phyloP scores from a whole-genome alignment of 345 rosid genomes.

The Trapa bicornis region DNA sequence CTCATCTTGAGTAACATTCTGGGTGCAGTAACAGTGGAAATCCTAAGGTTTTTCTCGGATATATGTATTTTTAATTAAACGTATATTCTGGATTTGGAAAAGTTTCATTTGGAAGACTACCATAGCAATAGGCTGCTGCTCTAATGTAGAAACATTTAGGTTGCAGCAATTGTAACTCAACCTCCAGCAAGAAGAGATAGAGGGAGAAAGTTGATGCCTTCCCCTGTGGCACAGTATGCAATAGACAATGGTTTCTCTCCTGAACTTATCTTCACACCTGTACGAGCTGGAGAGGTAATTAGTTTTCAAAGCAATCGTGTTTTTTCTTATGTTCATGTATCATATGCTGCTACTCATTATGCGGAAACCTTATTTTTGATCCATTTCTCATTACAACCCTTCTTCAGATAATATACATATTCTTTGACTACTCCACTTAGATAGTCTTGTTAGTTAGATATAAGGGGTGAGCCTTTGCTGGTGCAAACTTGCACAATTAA shows the following conservation, averaged over 20 bases:
- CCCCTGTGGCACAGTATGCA: slow-evolving; percentile 75
- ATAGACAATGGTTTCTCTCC: slow-evolving; percentile 65
- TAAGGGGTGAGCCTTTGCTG: background rate
- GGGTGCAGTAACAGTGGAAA: no score
- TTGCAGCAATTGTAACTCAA: no score
- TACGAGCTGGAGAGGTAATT: slow-evolving; percentile 74
- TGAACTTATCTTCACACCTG: slow-evolving; percentile 75
- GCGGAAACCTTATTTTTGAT: background rate
- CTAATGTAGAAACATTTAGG: no score
- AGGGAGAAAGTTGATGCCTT: slow-evolving; percentile 31
- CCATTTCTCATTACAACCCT: background rate
- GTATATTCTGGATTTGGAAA: no score
- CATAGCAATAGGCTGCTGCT: no score
- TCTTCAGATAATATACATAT: background rate
- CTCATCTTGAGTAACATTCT: no score
- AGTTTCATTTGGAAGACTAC: no score
- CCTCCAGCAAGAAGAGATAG: no score
- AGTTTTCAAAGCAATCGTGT: background rate
- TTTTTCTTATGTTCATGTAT: background rate
- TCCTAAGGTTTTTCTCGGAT: no score
- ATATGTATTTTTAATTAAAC: no score
- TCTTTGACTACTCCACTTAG: background rate
- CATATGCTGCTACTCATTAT: background rate
- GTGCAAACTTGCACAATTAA: background rate
- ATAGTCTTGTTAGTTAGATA: background rate